Base-by-base conservation (phyloP, 805 yeast genomes). In the Saccharomycopsis fibuligera region DNA sequence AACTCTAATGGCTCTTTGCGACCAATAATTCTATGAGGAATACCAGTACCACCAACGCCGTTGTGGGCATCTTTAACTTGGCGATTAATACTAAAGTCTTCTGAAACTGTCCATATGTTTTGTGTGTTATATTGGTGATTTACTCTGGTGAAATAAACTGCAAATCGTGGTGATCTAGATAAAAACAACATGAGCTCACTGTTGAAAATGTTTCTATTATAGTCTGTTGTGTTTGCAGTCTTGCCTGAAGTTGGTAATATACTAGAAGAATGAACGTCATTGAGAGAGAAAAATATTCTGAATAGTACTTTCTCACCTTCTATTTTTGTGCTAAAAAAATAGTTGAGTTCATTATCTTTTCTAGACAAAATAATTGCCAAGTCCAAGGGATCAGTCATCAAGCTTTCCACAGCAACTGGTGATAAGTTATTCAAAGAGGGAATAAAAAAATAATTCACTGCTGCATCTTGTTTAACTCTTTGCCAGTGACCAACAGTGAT, bases 401-500 rank as follows among this genome's bases (percentile, higher is more conserved):
- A 70, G 41, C 69, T 72, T 58, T 80, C 78, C 44, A 86, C 65
- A 8, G 83, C 73, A 49, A 73, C 72, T 2, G 95, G 95, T 0
- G 88, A 79, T 27, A 86, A 62, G 57, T 84, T 84, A 24, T 76
- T 72, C 38, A 81, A 65, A 43, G 67, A 70, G 44, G 68, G 67
- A 22, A 82, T 64, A 29, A 67, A 58, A 49, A 68, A 69, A 22
- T 62, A 64, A 53, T 44, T 65, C 47, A 58, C 56, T 36, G 72
- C 65, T 48, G 72, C 68, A 1, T 93, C 93, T 33, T 83, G 74
- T 60, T 80, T 80, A 54, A 83, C 74, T 56, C 95, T 67, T 63
- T 84, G 89, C 95, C 95, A 86, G 31, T 81, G 72, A 0, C 93
- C 93, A 23, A 85, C 90, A 0, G 84, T 76, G 8, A 85, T 69